phyloP scores from a whole-genome alignment of 345 rosid species.

The Camelina neglecta region DNA sequence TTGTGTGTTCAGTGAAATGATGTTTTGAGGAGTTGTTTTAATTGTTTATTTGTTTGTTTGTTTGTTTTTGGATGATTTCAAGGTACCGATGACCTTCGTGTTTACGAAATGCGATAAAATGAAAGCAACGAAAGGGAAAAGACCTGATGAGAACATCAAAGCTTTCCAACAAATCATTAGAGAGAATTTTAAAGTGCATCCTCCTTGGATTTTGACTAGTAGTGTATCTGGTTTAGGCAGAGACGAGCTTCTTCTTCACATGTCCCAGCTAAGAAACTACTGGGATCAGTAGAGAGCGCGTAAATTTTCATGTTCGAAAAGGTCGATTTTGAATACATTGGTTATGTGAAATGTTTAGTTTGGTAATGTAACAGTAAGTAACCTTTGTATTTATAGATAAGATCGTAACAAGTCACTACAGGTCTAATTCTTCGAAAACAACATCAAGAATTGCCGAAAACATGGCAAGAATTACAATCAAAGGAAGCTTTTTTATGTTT shows the following conservation, averaged over 20 bases:
- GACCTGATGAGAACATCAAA: slow-evolving; percentile 83
- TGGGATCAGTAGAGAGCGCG: slow-evolving; percentile 49
- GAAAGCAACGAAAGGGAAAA: slow-evolving; percentile 71
- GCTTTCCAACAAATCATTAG: slow-evolving; percentile 70
- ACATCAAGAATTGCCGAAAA: not conserved
- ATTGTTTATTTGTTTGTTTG: not conserved
- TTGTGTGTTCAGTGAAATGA: not conserved
- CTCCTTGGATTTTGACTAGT: slow-evolving; percentile 96
- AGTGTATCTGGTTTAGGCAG: slow-evolving; percentile 85
- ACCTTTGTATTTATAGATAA: slow-evolving; percentile 5
- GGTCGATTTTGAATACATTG: not conserved
- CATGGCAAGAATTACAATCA: not conserved
- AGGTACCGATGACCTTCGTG: slow-evolving; percentile 85
- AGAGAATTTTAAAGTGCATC: slow-evolving; percentile 64
- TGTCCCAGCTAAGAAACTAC: slow-evolving; percentile 61
- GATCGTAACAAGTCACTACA: not conserved
- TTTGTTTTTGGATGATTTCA: slow-evolving; percentile 38
- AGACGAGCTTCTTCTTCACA: slow-evolving; percentile 91
- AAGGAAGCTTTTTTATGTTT: slow-evolving; percentile 20
- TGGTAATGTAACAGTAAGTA: slow-evolving; percentile 29
- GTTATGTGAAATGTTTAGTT: not conserved
- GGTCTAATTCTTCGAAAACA: not conserved
- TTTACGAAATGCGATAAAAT: slow-evolving; percentile 90
- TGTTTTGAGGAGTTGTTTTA: slow-evolving; percentile 6
- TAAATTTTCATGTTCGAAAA: not conserved